phyloP scores from a whole-genome alignment of 345 rosid genomes.

The Stellera chamaejasme region DNA sequence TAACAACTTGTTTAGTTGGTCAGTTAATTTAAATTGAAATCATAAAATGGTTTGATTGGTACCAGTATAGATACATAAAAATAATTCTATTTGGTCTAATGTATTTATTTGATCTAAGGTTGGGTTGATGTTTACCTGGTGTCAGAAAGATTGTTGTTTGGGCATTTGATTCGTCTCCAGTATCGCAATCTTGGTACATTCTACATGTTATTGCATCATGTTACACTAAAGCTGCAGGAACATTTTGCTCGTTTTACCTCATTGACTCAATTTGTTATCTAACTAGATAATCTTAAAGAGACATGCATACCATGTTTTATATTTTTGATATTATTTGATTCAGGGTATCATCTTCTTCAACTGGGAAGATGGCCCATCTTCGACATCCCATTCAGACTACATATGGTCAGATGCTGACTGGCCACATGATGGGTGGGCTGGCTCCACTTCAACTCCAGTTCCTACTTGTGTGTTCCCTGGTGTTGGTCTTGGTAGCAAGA shows the following conservation, averaged over 20 bases:
- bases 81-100: no score
- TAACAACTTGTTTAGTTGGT: no score
- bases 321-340: conserved; percentile 16
- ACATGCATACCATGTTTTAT: neutral
- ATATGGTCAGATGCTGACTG: conserved; percentile 81
- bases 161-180: no score
- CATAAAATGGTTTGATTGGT: no score
- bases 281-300: no score
- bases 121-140: no score
- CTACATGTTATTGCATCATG: no score
- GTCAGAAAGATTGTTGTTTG: no score
- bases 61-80: no score
- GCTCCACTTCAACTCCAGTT: conserved; percentile 63
- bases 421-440: conserved; percentile 89
- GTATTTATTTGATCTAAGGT: no score
- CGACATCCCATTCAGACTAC: conserved; percentile 34
- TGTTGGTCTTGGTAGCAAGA: conserved; percentile 62
- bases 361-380: conserved; percentile 42
- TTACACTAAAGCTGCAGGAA: neutral
- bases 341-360: conserved; percentile 80
- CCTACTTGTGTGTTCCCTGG: conserved; percentile 69
- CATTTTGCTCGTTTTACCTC: neutral
- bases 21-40: no score
- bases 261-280: neutral
- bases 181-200: no score